Evolutionary conservation across 108 stramenopile genomes (phyloP).

Genomic region (Pseudonitzschia pungens): DNA sequence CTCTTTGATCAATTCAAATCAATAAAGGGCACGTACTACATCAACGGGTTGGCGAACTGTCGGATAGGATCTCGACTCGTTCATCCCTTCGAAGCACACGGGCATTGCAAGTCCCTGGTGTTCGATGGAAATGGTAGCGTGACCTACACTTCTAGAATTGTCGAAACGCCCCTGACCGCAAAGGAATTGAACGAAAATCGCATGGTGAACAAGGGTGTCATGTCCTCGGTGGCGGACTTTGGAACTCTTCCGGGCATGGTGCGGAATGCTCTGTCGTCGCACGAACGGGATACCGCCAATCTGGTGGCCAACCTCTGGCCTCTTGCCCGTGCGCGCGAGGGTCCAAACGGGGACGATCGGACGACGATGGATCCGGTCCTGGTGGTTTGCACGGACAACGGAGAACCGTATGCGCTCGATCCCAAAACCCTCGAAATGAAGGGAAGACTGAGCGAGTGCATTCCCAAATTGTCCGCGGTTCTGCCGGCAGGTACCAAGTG

Average conservation of each 20-base stretch:
- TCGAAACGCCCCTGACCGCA: neutral
- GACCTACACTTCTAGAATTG: neutral
- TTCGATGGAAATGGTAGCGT: neutral
- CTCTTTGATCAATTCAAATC: neutral
- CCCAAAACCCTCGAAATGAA: slow-evolving; percentile 3
- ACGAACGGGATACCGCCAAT: slow-evolving; percentile 1
- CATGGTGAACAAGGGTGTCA: neutral
- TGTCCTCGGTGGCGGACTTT: neutral
- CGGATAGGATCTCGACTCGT: neutral
- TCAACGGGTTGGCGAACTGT: neutral
- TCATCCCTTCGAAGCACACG: slow-evolving; percentile 8
- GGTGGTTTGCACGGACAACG: neutral
- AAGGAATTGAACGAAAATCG: neutral
- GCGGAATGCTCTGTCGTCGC: neutral
- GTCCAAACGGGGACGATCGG: neutral
- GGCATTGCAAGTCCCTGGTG: neutral
- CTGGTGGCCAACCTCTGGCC: neutral
- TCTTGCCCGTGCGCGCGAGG: neutral
- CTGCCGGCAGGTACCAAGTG: neutral
- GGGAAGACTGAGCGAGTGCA: neutral
- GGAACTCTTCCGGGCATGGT: neutral
- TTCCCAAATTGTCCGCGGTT: neutral
- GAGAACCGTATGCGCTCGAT: slow-evolving; percentile 8
- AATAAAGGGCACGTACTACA: neutral
- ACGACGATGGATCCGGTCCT: neutral